Base-by-base conservation (phyloP, 371 early-diverging fungal species). In the Coemansia sp. region DNA sequence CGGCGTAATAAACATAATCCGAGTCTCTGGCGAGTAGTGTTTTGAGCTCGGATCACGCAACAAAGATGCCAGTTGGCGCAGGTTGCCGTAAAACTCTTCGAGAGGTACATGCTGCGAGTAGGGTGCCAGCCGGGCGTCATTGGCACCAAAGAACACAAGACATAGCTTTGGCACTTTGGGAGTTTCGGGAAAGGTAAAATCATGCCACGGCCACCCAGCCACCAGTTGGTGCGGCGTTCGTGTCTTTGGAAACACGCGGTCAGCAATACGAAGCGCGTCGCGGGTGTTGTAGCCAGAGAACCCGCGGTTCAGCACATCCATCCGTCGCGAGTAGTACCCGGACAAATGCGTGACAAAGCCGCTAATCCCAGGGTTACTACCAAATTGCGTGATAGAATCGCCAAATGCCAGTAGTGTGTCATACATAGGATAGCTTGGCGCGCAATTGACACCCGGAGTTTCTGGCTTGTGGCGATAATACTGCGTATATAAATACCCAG, bases 91-190 rank as follows among this genome's bases (percentile, higher is more conserved):
- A 70, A 82, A 94, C 2, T 75, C 64, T 0, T 77, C 75, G 29
- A 92, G 46, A 4, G 89, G 81, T 0, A 91, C 88, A 59, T 87
- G 87, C 64, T 90, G 90, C 4, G 59, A 42, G 0, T 81, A 67
- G 36, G 72, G 69, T 2, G 80, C 70, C 7, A 86, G 59, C 0
- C 83, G 84, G 0, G 91, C 87, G 65, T 94, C 94, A 66, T 94
- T 93, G 32, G 94, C 86, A 5, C 94, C 94, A 58, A 92, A 84
- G 60, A 88, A 88, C n/a, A 94, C 75, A 31, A 85, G 84, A 59
- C 90, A 75, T 36, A 94, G 77, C 10, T 67, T 71, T 38, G 89
- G 75, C 11, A 71, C 66, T 7, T 84, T 67, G 3, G 52, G 52
- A 4, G 36, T 36, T 18, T 36, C 36, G 16, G 52, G 52, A 37